These are phyloP conservation scores for Quercus aquifolioides DNA, from an alignment of 306 rosid species.

Conservation along the genomic window DNA sequence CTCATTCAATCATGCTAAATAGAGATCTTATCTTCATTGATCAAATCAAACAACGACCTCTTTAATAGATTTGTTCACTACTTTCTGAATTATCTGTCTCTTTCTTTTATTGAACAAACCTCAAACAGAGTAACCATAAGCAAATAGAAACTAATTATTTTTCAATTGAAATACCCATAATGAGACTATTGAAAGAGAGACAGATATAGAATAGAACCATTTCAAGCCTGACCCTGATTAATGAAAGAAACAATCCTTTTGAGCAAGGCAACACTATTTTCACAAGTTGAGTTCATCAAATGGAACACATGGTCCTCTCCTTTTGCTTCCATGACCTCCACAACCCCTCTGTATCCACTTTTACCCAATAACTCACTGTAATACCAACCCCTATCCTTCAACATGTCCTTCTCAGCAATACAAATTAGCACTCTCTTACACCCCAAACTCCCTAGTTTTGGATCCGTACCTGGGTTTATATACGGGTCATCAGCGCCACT, in stretches of 20 bases:
- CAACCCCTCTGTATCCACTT: slow-evolving; percentile 48
- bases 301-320: slow-evolving; percentile 63
- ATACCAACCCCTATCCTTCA: slow-evolving; percentile 44
- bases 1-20: too few species aligned
- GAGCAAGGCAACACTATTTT: slow-evolving; percentile 34
- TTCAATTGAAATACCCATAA: too few species aligned
- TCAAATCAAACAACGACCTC: too few species aligned
- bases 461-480: slow-evolving; percentile 57
- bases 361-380: slow-evolving; percentile 45
- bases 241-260: slow-evolving; percentile 33
- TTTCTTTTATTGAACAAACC: too few species aligned
- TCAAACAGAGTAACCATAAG: too few species aligned
- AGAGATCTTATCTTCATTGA: too few species aligned
- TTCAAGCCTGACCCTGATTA: slow-evolving; percentile 8
- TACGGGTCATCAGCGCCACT: slow-evolving; percentile 56
- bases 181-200: too few species aligned
- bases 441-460: slow-evolving; percentile 42
- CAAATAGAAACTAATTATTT: too few species aligned
- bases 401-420: slow-evolving; percentile 59
- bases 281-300: slow-evolving; percentile 34
- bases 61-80: too few species aligned
- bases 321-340: slow-evolving; percentile 38
- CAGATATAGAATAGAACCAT: too few species aligned
- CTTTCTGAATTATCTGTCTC: too few species aligned
- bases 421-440: slow-evolving; percentile 50